phyloP scores from a whole-genome alignment of 495 filamentous ascomycete genomes.

The Xylona heveae region DNA sequence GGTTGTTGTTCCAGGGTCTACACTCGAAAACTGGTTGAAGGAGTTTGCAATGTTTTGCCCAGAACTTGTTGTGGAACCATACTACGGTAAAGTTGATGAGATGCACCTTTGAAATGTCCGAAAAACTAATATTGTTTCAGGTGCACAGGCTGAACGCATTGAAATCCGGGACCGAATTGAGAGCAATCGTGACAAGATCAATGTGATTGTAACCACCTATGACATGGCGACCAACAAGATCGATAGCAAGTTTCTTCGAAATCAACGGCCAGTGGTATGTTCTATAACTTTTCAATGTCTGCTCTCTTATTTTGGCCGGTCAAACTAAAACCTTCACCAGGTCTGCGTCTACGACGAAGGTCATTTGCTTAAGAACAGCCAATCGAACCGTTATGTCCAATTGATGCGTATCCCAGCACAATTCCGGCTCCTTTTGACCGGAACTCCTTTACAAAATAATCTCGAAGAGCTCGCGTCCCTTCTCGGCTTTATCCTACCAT shows the following conservation, averaged over 20 bases:
- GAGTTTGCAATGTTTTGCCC: slow-evolving; percentile 85
- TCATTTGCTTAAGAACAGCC: slow-evolving; percentile 72
- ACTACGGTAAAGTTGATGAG: slow-evolving; percentile 35
- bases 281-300: background rate
- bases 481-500: slow-evolving; percentile 76
- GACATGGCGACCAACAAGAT: slow-evolving; percentile 40
- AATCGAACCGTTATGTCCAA: slow-evolving; percentile 57
- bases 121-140: slow-evolving; percentile 4
- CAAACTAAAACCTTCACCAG: slow-evolving; percentile 16
- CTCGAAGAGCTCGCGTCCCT: slow-evolving; percentile 76
- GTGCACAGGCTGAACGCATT: slow-evolving; percentile 34
- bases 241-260: slow-evolving; percentile 50
- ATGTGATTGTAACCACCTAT: slow-evolving; percentile 87
- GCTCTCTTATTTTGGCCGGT: background rate
- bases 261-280: slow-evolving; percentile 29
- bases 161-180: slow-evolving; percentile 44
- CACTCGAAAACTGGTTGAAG: slow-evolving; percentile 82
- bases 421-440: slow-evolving; percentile 74
- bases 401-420: slow-evolving; percentile 54
- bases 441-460: slow-evolving; percentile 92
- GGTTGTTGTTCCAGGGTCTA: slow-evolving; percentile 78
- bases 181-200: slow-evolving; percentile 37
- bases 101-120: background rate
- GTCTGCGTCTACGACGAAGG: slow-evolving; percentile 84
- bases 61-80: slow-evolving; percentile 47